A percentile compares a stretch with the other conserved stretches of the same genome.
These are phyloP conservation scores for Coemansia sp. DNA, from an alignment of 192 early-diverging fungal species.

Conservation along the genomic window DNA sequence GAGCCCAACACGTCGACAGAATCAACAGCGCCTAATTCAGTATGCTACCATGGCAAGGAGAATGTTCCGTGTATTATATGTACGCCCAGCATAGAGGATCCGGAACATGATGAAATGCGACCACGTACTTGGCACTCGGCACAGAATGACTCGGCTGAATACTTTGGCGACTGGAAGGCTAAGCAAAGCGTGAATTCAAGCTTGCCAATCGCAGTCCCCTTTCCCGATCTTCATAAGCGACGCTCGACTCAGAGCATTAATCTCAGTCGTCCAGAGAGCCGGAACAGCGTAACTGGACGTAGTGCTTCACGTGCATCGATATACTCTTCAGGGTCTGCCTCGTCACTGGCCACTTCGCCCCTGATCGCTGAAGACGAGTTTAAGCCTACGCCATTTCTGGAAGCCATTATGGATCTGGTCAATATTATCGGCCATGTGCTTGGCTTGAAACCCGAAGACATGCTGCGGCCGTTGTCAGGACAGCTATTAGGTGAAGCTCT, in stretches of 20 bases:
- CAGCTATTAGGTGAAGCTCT: constrained; percentile 20
- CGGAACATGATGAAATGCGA: not conserved
- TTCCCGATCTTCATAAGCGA: constrained; percentile 10
- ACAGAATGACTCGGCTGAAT: not conserved
- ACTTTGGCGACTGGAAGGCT: not conserved
- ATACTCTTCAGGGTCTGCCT: constrained; percentile 19
- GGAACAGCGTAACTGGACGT: constrained; percentile 8
- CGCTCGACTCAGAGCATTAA: constrained; percentile 9
- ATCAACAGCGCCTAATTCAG: not conserved
- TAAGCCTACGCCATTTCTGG: constrained; percentile 42
- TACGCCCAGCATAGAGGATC: not conserved
- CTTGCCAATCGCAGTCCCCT: constrained; percentile 1
- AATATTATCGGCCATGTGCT: constrained; percentile 38
- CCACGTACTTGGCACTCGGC: constrained; percentile 6
- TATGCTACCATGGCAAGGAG: not conserved
- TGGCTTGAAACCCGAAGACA: constrained; percentile 19
- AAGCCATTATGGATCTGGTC: constrained; percentile 38
- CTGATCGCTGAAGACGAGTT: constrained; percentile 49
- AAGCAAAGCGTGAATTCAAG: not conserved
- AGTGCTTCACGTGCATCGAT: constrained; percentile 25
- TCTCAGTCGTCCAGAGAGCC: constrained; percentile 3
- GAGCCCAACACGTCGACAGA: not conserved
- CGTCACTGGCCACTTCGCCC: constrained; percentile 21
- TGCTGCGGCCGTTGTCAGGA: constrained; percentile 37
- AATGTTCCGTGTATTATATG: constrained; percentile 9